phyloP scores from a whole-genome alignment of 306 rosid genomes.

The Prunus salicina region DNA sequence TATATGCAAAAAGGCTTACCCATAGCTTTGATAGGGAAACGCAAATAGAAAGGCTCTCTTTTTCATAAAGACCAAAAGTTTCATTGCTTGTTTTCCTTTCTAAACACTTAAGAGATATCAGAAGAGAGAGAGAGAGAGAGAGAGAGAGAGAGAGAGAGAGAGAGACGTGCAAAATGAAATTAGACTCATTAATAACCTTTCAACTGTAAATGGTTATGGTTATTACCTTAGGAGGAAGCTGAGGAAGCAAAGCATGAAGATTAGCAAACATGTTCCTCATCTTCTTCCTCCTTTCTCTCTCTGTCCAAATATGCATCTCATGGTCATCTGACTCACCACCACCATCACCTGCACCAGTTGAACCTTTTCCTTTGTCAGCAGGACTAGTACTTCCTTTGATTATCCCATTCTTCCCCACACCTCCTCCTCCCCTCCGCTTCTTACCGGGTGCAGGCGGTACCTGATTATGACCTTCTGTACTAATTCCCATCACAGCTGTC shows the following conservation, averaged over 20 bases:
- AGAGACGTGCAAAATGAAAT: neutral
- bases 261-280: conserved; percentile 66
- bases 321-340: conserved; percentile 38
- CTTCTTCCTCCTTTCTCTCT: conserved; percentile 89
- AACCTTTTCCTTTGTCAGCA: neutral
- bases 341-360: neutral
- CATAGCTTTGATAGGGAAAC: neutral
- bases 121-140: neutral
- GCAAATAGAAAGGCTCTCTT: neutral
- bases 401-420: neutral
- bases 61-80: neutral
- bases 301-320: conserved; percentile 63
- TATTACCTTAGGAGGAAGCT: conserved; percentile 69
- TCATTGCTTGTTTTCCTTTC: neutral
- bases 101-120: neutral
- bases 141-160: neutral
- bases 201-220: neutral
- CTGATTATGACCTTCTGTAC: neutral
- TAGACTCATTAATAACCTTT: neutral
- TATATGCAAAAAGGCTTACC: neutral
- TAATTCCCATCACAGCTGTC: neutral
- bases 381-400: neutral
- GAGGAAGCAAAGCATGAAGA: conserved; percentile 85
- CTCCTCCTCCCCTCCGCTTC: conserved; percentile 19
- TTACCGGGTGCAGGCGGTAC: neutral